Conservation (phyloP, 305 asterid species). For the Withania somnifera region DNA sequence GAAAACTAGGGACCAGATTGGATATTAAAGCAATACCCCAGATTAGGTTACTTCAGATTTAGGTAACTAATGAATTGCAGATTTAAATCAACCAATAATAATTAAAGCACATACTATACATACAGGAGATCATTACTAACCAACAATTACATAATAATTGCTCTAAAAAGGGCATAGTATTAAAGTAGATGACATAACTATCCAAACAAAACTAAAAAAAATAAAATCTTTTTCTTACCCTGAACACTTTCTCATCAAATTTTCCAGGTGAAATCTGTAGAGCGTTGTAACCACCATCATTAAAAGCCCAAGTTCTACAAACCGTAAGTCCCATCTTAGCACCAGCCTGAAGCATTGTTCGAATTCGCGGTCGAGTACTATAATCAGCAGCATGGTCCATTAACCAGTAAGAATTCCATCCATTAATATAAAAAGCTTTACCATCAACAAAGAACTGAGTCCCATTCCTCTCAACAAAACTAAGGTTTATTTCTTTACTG, state of each 20-base stretch:
- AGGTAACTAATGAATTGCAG: background rate
- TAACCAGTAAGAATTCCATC: slow-evolving; percentile 99
- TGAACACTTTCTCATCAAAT: slow-evolving; percentile 73
- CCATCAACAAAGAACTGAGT: slow-evolving; percentile 86
- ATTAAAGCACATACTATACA: background rate
- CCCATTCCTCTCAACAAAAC: slow-evolving; percentile 92
- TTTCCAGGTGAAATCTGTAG: slow-evolving; percentile 82
- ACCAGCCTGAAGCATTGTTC: slow-evolving; percentile 61
- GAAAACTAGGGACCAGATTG: background rate
- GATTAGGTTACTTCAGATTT: background rate
- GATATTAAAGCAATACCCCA: background rate
- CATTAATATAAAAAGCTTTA: slow-evolving; percentile 73
- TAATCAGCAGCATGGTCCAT: slow-evolving; percentile 92
- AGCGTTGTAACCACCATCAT: slow-evolving; percentile 91
- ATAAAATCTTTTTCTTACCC: slow-evolving; percentile 38
- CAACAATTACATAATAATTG: background rate
- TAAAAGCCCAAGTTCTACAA: slow-evolving; percentile 97
- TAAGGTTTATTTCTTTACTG: slow-evolving; percentile 33
- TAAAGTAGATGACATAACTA: slow-evolving; percentile 7
- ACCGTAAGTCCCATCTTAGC: slow-evolving; percentile 97
- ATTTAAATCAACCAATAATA: background rate
- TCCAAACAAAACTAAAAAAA: background rate
- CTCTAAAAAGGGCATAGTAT: background rate
- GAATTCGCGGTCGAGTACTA: slow-evolving; percentile 42
- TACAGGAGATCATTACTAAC: background rate